These are phyloP conservation scores for Ricinus communis DNA, from an alignment of 345 rosid genomes.

Conservation along the genomic window DNA sequence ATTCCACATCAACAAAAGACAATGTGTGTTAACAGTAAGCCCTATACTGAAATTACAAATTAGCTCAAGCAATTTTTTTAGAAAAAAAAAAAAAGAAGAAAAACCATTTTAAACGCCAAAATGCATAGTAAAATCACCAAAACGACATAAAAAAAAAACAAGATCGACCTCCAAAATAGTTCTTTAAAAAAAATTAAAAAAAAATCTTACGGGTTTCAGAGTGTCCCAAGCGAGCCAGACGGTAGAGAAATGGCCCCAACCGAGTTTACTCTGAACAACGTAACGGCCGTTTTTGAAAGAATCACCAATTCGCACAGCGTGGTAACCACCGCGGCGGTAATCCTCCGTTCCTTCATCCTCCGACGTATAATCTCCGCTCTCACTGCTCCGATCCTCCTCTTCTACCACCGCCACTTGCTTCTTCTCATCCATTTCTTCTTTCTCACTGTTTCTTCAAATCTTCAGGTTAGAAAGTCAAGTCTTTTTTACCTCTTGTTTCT, in stretches of 20 bases:
- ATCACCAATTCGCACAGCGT: slow-evolving; percentile 65
- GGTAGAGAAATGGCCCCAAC: slow-evolving; percentile 86
- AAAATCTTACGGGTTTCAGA: slow-evolving; percentile 38
- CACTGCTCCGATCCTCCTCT: slow-evolving; percentile 44
- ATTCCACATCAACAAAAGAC: too few relatives aligned
- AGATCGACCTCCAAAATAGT: neutral
- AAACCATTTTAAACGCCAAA: neutral
- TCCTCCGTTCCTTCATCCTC: slow-evolving; percentile 79
- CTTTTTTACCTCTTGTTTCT: too few relatives aligned
- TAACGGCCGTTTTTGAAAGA: slow-evolving; percentile 61
- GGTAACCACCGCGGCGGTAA: slow-evolving; percentile 71
- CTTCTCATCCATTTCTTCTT: slow-evolving; percentile 37
- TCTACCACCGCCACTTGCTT: slow-evolving; percentile 12
- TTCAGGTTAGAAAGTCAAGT: too few relatives aligned
- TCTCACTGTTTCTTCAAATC: neutral
- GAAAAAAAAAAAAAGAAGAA: too few relatives aligned
- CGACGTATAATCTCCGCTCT: slow-evolving; percentile 58
- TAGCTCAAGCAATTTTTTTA: neutral
- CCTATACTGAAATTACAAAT: neutral
- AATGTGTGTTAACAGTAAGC: too few relatives aligned
- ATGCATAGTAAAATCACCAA: neutral
- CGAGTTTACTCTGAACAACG: slow-evolving; percentile 67
- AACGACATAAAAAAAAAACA: neutral
- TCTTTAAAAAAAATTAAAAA: neutral
- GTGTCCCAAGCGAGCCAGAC: slow-evolving; percentile 86